Evolutionary conservation across 768 basidiomycete genomes (phyloP), one percentile per base, ranked within the genome.

Genomic region (Rhodotorula graminis): DNA sequence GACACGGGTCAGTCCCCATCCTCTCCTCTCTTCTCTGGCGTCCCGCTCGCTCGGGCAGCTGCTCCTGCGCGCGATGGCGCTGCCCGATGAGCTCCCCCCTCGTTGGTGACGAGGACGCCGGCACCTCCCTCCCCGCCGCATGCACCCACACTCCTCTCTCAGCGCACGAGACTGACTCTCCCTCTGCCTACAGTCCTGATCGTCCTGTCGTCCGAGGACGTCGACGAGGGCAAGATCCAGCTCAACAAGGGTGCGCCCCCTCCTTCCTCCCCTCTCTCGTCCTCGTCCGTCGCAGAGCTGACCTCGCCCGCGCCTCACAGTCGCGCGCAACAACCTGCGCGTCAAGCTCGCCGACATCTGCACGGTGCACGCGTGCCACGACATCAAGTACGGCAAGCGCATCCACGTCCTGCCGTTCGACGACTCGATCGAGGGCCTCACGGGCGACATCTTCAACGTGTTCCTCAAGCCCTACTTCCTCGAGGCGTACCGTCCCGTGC

Each of bases 311-410:
- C 60, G 37, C 10, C 27, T 33, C 44, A 0, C 76, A 85, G 96
- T 99, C 49, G 96, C 96, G n/a, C 92, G 96, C 69, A 95, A 97
- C 84, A 98, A 99, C 83, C 83, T 98, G 60, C 91, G 95, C 67
- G 92, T 98, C 77, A 98, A 97, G 84, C 88, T 98, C 56, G 95
- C 91, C 56, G 96, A 99, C 82, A 86, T 98, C 67, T 93, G 93
- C 80, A 91, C 91, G 73, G 93, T 99, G 1, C 94, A 98, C 82
- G 88, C 92, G 78, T 97, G 94, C 81, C 87, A 90, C 71, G 95
- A 98, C 79, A 97, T 98, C 85, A 96, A 97, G 83, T 99, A 99
- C 81, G 96, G 96, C 76, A 98, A 99, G 81, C 89, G 95, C 67
- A 88, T 99, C 53, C 96, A 98, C 80, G 87, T 99, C 71, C 85